Base-by-base conservation (phyloP, 441 rosid genomes). In the Populus trichocarpa region DNA sequence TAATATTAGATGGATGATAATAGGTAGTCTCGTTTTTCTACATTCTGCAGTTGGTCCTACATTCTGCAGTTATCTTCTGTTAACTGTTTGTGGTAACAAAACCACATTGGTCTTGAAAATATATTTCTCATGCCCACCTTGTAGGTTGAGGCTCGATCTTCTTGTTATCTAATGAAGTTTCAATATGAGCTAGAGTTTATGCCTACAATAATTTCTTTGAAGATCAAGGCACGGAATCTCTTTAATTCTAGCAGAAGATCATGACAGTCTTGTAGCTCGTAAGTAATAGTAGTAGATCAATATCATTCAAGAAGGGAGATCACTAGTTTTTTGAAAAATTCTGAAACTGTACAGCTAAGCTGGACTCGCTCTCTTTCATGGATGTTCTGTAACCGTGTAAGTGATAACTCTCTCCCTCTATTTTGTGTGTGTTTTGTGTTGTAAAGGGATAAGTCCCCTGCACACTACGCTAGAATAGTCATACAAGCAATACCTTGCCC, bases 401-500 rank as follows among this genome's bases (percentile, higher is more conserved):
- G 80, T 75, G 87, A 78, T 26, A 9, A 77, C 73, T 77, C 64
- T 38, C 57, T 16, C 57, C 57, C 20, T 46, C 57, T 46, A 46
- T 14, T 46, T 46, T 14, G 57, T 46, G 53, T 13, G 57, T 46
- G 42, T 38, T 38, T 38, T 38, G 46, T 38, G 46, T 38, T 10
- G 46, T 38, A 38, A 42, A 42, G 50, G 50, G 50, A 42, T 46
- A 46, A 5, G 57, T 14, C 57, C 7, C 82, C 82, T 18, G 36
- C 16, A 26, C 66, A 40, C 25, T 61, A 81, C 73, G 82, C 77
- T 40, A 83, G 14, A 8, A 16, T 2, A 67, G 68, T 80, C 79
- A 79, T 68, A 36, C 75, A 84, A 86, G 86, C 83, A 68, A 81
- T 10, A 12, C 2, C 66, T 50, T 50, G 75, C 64, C 63, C 38